A percentile compares a stretch with the other conserved stretches of the same genome.
These are phyloP conservation scores for Fomitiporia mediterranea DNA, from an alignment of 1,284 basidiomycete genomes.

Conservation along the genomic window DNA sequence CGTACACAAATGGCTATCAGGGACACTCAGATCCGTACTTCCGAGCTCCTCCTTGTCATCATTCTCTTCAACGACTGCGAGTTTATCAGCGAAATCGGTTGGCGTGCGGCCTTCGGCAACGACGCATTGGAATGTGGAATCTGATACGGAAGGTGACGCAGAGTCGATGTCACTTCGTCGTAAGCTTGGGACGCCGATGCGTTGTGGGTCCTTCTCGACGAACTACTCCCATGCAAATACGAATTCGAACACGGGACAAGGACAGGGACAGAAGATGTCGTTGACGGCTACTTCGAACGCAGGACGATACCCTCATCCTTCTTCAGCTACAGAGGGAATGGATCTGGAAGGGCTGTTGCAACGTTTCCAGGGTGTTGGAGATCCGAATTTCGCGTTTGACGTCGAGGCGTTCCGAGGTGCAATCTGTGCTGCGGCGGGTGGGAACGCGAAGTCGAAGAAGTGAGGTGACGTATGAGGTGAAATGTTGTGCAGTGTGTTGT, in stretches of 20 bases:
- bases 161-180: constrained; percentile 5
- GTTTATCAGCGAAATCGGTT: not conserved
- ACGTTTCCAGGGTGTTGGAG: constrained; percentile 15
- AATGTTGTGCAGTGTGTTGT: no score
- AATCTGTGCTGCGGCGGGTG: constrained; percentile 10
- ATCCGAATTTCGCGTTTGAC: constrained; percentile 17
- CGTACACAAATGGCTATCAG: constrained; percentile 34
- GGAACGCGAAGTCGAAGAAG: not conserved
- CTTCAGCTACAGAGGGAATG: not conserved
- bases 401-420: constrained; percentile 20
- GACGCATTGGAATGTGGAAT: not conserved
- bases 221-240: not conserved
- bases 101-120: not conserved
- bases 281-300: not conserved
- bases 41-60: not conserved
- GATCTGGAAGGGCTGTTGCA: constrained; percentile 9
- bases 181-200: constrained; percentile 16
- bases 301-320: not conserved
- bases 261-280: not conserved
- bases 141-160: constrained; percentile 10
- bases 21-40: not conserved
- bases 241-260: not conserved
- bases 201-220: constrained; percentile 15
- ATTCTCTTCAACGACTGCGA: not conserved
- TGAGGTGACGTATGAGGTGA: no score